Base-by-base conservation (phyloP, 148 eudicot genomes). In the Tetragonia tetragonoides region DNA sequence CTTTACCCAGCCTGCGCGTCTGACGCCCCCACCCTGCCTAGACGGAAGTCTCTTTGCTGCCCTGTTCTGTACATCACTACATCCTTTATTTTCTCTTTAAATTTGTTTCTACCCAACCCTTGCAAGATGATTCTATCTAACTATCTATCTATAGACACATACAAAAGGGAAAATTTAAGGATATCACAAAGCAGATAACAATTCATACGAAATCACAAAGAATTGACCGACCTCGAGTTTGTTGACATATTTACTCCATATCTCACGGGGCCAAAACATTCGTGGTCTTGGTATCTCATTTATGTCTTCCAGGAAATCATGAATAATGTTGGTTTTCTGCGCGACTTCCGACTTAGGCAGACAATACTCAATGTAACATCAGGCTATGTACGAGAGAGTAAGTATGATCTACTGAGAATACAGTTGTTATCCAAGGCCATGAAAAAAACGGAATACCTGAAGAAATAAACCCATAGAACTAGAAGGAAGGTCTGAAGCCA, bases 381-480 rank as follows among this genome's bases (percentile, higher is more conserved):
- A 8, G 47, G 79, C 21, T 79, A 67, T 5, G 65, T 17, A 18
- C 37, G 73, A 40, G 18, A 24, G 4, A 47, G 7, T 9, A 7
- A 47, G 53, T 7, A 47, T 47, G 53, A 47, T 44, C 16, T 34
- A 61, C 37, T 5, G 53, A 65, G 3, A 34, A 75, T 51, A 66
- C 3, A 62, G 12, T 39, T 28, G 53, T 39, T n/a, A 74, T 18
- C 16, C 71, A 73, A 78, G 24, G 66, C 51, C 18, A 46, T 44
- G 66, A 67, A 41, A 23, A 12, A 44, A 75, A 77, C 53, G 21
- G 54, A 54, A 46, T 85, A 94, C 98, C 98, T 94, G 98, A 84
- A 94, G 97, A 88, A 94, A 94, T 82, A 90, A 86, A 75, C 98
- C 98, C 98, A 92, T 92, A 18, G 98, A 85, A 83, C 87, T 94